Percentiles rank a stretch among this genome's conserved stretches.
These are phyloP conservation scores for Termitomyces sp. DNA, from an alignment of 1,284 basidiomycete species.

Conservation along the genomic window DNA sequence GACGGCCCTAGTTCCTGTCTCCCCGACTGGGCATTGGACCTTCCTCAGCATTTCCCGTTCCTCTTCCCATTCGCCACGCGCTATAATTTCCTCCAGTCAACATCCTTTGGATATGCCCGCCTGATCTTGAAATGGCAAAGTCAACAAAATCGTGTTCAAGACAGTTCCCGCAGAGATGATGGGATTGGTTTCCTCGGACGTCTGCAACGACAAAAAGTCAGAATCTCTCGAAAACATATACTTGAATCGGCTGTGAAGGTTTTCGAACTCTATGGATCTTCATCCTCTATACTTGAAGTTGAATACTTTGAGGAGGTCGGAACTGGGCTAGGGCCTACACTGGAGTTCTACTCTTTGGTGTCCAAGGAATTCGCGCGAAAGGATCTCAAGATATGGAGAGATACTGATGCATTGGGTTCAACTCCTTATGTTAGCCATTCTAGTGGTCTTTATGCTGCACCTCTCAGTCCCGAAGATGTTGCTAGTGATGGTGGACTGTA, in stretches of 20 bases:
- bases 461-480: slow-evolving; percentile 63
- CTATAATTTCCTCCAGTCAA: slow-evolving; percentile 95
- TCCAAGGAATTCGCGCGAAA: slow-evolving; percentile 90
- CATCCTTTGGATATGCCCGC: slow-evolving; percentile 94
- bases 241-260: slow-evolving; percentile 98
- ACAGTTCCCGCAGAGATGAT: slow-evolving; percentile 79
- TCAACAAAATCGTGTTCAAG: slow-evolving; percentile 70
- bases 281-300: slow-evolving; percentile 90
- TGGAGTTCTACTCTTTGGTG: slow-evolving; percentile 95
- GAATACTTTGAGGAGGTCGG: slow-evolving; percentile 99
- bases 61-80: slow-evolving; percentile 97
- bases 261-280: slow-evolving; percentile 94
- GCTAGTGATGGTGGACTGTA: slow-evolving; percentile 68
- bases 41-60: slow-evolving; percentile 95
- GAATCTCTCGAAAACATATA: slow-evolving; percentile 91
- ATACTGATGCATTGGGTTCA: slow-evolving; percentile 63
- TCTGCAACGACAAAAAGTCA: slow-evolving; percentile 92
- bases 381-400: slow-evolving; percentile 88
- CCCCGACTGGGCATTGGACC: slow-evolving; percentile 93
- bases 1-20: slow-evolving; percentile 70
- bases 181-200: slow-evolving; percentile 89
- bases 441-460: slow-evolving; percentile 85
- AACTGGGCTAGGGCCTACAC: slow-evolving; percentile 95
- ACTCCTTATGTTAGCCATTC: slow-evolving; percentile 78
- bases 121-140: slow-evolving; percentile 89